These are phyloP conservation scores for Cornus kousa DNA, from an alignment of 148 eudicot genomes.

Conservation along the genomic window DNA sequence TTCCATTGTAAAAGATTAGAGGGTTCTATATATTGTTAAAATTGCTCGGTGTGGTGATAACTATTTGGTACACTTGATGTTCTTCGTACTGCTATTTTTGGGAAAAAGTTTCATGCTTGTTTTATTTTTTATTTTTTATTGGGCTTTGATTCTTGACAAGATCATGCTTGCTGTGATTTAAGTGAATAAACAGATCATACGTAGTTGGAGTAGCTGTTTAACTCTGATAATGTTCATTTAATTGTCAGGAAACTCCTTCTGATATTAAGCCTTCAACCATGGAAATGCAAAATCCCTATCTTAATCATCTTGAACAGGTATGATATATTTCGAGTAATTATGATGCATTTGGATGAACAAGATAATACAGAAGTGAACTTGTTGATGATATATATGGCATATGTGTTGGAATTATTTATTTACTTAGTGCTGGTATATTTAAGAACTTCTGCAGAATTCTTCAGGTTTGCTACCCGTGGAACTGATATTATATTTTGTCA, in stretches of 20 bases:
- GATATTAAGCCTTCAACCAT: conserved; percentile 25
- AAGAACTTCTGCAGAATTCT: no score
- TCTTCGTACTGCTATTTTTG: not conserved
- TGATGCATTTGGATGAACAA: not conserved
- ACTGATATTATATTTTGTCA: no score
- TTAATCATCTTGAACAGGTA: conserved; percentile 17
- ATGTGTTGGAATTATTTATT: not conserved
- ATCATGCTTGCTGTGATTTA: conserved; percentile 5
- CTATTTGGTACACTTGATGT: not conserved
- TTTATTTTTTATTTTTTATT: conserved; percentile 3
- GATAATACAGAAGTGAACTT: not conserved
- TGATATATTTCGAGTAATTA: conserved; percentile 11
- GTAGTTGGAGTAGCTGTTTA: not conserved
- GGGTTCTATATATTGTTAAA: not conserved
- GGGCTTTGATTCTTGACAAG: not conserved
- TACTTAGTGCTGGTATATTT: not conserved
- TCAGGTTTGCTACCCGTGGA: no score
- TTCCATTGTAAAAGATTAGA: no score
- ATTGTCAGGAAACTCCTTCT: conserved; percentile 26
- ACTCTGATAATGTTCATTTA: not conserved
- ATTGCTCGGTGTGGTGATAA: not conserved
- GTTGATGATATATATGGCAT: not conserved
- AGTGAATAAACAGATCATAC: not conserved
- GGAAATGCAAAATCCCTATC: conserved; percentile 16
- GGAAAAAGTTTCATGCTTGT: not conserved